A percentile compares a stretch with the other conserved stretches of the same genome.
Conservation (phyloP, 1,284 basidiomycete genomes). For the Ustilago bromivora region DNA sequence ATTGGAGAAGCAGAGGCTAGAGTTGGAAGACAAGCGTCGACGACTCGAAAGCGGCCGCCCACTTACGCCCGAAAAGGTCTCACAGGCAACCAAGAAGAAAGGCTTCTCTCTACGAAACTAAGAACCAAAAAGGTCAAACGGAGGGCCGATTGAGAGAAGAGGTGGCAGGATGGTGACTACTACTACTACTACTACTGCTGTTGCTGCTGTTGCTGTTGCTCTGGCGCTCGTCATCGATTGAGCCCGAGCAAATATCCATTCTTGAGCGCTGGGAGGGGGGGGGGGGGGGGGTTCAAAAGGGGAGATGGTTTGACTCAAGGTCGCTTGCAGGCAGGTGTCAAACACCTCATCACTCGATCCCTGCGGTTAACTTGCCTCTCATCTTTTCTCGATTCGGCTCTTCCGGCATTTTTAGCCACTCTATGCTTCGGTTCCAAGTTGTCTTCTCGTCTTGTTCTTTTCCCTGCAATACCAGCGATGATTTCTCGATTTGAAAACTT, state of each 20-base stretch:
- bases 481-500: constrained; percentile 16
- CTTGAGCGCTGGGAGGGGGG: background rate
- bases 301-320: constrained; percentile 1
- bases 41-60: constrained; percentile 82
- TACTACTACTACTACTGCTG: background rate
- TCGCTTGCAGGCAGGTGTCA: background rate
- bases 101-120: constrained; percentile 64
- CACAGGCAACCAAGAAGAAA: constrained; percentile 62
- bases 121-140: background rate
- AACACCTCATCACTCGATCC: background rate
- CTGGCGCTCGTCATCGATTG: background rate
- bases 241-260: background rate
- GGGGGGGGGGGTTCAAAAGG: background rate
- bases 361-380: background rate
- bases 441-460: background rate
- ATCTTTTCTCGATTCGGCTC: background rate
- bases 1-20: constrained; percentile 92
- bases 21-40: constrained; percentile 97
- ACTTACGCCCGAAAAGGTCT: constrained; percentile 86
- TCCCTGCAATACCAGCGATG: constrained; percentile 33
- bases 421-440: background rate
- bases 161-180: background rate
- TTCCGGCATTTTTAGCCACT: background rate
- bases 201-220: background rate
- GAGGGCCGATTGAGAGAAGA: background rate